phyloP scores from a whole-genome alignment of 352 stramenopile genomes.

The Phytophthora crassamura region DNA sequence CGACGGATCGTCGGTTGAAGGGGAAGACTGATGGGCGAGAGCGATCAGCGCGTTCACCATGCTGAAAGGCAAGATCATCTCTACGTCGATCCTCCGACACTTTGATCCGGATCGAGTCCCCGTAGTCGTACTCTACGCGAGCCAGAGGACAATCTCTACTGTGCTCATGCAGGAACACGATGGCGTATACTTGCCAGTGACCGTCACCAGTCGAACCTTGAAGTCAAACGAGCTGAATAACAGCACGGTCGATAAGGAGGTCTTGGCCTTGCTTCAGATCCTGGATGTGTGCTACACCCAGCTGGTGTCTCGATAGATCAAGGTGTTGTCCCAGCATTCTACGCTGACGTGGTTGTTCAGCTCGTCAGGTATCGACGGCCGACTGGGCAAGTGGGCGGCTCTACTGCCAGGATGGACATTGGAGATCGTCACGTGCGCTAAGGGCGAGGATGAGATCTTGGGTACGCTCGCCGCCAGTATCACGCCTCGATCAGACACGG shows the following conservation, averaged over 20 bases:
- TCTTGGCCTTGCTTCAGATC: not conserved
- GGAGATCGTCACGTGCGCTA: slow-evolving; percentile 9
- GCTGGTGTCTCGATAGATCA: no score
- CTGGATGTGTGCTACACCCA: no score
- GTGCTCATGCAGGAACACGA: slow-evolving; percentile 20
- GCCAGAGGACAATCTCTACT: slow-evolving; percentile 17
- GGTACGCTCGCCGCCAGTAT: not conserved
- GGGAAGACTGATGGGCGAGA: not conserved
- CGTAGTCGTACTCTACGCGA: slow-evolving; percentile 17
- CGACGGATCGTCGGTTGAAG: no score
- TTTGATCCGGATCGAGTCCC: slow-evolving; percentile 11
- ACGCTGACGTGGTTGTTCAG: not conserved
- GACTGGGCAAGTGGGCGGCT: slow-evolving; percentile 2
- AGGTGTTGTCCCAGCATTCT: not conserved
- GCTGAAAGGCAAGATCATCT: slow-evolving; percentile 16
- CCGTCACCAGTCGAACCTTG: slow-evolving; percentile 7
- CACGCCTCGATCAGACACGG: not conserved
- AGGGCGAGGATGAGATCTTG: slow-evolving; percentile 8
- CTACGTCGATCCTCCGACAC: slow-evolving; percentile 17
- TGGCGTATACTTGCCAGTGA: slow-evolving; percentile 1
- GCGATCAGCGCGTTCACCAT: no score
- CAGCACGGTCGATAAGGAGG: slow-evolving; percentile 9
- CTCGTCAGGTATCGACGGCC: not conserved
- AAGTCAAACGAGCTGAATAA: slow-evolving; percentile 18
- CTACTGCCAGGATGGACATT: slow-evolving; percentile 4